Evolutionary conservation across 768 basidiomycete species (phyloP).

Genomic region (Collybia sp.): DNA sequence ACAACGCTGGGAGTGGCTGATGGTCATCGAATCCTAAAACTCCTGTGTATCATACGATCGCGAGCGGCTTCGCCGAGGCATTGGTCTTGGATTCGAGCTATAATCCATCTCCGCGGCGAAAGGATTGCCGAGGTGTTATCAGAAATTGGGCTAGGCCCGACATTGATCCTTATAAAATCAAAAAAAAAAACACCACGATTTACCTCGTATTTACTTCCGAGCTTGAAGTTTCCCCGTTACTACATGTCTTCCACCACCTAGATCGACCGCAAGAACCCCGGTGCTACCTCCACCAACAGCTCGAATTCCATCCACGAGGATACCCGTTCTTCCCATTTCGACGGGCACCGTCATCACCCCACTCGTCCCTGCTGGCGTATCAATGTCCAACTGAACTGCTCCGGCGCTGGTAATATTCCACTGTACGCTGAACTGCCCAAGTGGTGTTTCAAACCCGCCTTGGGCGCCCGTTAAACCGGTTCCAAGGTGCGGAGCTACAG

Average conservation of each 20-base stretch:
- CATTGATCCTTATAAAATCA: too few species aligned
- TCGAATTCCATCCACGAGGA: slow-evolving; percentile 2
- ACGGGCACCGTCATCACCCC: slow-evolving; percentile 24
- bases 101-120: too few species aligned
- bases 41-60: too few species aligned
- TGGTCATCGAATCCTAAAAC: too few species aligned
- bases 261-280: not conserved
- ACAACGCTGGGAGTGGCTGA: too few species aligned
- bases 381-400: slow-evolving; percentile 16
- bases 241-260: not conserved
- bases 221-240: not conserved
- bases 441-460: slow-evolving; percentile 48
- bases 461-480: slow-evolving; percentile 35
- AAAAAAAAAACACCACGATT: too few species aligned
- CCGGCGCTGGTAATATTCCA: slow-evolving; percentile 27
- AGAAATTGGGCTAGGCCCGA: too few species aligned
- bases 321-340: slow-evolving; percentile 6
- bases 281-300: not conserved
- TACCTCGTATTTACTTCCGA: too few species aligned
- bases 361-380: slow-evolving; percentile 23
- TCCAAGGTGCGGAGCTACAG: slow-evolving; percentile 38
- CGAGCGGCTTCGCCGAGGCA: too few species aligned
- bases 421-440: slow-evolving; percentile 45
- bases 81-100: too few species aligned
- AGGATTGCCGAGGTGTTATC: too few species aligned